Base-by-base conservation (phyloP, 2,329 filamentous ascomycete genomes). In the Fusarium devonianum region DNA sequence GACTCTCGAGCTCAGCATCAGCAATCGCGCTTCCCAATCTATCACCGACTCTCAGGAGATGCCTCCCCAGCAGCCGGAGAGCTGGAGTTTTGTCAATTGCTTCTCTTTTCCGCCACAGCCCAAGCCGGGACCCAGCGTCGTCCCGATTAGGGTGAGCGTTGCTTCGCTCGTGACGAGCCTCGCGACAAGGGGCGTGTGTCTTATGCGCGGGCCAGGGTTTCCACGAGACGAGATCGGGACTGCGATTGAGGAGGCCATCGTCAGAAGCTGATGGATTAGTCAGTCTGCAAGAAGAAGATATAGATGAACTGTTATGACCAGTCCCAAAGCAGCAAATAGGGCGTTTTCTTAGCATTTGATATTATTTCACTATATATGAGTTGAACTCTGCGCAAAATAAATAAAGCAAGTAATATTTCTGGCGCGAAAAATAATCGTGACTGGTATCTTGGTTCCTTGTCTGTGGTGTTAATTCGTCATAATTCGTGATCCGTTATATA, bases 81-180 rank as follows among this genome's bases (percentile, higher is more conserved):
- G 63, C 25, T 65, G 63, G 63, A 65, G 63, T 13, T 65, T 64
- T 5, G 63, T 65, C 23, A 54, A 65, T 13, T 65, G 64, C 21
- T 66, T 66, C 34, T 60, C 54, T 0, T 57, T 63, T 23, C 50
- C 55, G 2, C 37, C 50, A 1, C 39, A 60, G 8, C 40, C 58
- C 2, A 55, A 52, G 28, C 23, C 44, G 10, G 32, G 36, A 7
- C 32, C 57, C 5, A 40, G 37, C 5, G 43, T 42, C 9, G 26
- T 60, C 1, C 62, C 43, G 1, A 52, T 66, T 37, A 45, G 53
- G 9, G 18, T 66, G 4, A 65, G 53, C 14, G 50, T 62, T 5
- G 32, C 41, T 4, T 28, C 33, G 10, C 55, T 66, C 1, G 49
- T 66, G 7, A 32, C 44, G 10, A 56, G 59, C 11, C 35, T 66